These are phyloP conservation scores for Tolypocladium album DNA, from an alignment of 2,329 filamentous ascomycete species.

Conservation along the genomic window DNA sequence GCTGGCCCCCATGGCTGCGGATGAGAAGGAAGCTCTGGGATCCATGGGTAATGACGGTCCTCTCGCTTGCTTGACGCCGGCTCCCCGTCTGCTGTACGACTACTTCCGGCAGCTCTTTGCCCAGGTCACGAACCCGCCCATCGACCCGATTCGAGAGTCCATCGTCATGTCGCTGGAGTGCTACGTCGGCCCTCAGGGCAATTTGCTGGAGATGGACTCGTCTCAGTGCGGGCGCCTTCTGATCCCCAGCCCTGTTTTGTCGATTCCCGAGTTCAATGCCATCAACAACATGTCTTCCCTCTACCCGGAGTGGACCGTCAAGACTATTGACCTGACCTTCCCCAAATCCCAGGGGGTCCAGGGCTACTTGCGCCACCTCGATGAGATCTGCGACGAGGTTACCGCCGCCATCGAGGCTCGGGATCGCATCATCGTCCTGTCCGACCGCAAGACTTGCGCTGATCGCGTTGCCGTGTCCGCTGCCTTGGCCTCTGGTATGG, in stretches of 20 bases:
- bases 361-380: constrained; percentile 79
- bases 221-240: constrained; percentile 80
- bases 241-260: constrained; percentile 80
- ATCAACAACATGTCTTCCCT: constrained; percentile 65
- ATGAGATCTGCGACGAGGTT: constrained; percentile 76
- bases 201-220: constrained; percentile 85
- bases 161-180: constrained; percentile 98
- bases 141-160: constrained; percentile 92
- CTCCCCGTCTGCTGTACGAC: constrained; percentile 81
- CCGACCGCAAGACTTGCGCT: constrained; percentile 74
- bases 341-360: constrained; percentile 72
- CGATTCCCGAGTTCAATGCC: constrained; percentile 83
- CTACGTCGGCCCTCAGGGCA: constrained; percentile 92
- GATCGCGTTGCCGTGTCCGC: constrained; percentile 80
- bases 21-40: constrained; percentile 92
- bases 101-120: constrained; percentile 98
- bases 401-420: constrained; percentile 74
- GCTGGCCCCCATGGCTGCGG: constrained; percentile 89
- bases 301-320: constrained; percentile 75
- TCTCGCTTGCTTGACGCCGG: constrained; percentile 79
- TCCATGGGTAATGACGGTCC: constrained; percentile 98
- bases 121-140: constrained; percentile 95
- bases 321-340: constrained; percentile 87
- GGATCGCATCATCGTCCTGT: constrained; percentile 80
- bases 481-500: constrained; percentile 80